These are phyloP conservation scores for Mucor piriformis DNA, from an alignment of 371 early-diverging fungal genomes.

Conservation along the genomic window DNA sequence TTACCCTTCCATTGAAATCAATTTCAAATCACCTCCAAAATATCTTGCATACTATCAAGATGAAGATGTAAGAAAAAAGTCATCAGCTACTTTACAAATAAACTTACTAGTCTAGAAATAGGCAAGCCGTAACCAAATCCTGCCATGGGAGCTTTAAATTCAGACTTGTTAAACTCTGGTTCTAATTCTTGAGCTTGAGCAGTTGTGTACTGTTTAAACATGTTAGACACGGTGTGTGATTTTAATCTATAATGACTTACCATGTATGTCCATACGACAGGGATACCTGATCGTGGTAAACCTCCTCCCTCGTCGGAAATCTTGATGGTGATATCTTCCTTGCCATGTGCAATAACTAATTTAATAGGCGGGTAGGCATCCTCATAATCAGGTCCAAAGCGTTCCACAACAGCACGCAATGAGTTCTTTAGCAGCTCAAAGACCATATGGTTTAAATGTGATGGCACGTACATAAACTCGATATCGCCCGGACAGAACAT, in stretches of 20 bases:
- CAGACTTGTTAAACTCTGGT: conserved; percentile 80
- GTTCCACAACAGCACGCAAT: conserved; percentile 94
- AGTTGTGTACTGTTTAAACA: conserved; percentile 77
- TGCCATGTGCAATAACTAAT: conserved; percentile 92
- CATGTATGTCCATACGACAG: conserved; percentile 96
- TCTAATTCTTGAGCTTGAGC: conserved; percentile 88
- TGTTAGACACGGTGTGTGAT: too few species aligned
- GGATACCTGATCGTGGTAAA: conserved; percentile 89
- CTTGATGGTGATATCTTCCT: conserved; percentile 97
- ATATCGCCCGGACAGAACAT: conserved; percentile 82
- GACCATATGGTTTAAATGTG: conserved; percentile 97
- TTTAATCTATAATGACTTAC: conserved; percentile 23
- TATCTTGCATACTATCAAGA: conserved; percentile 79
- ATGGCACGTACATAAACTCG: conserved; percentile 96
- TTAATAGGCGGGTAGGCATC: conserved; percentile 92
- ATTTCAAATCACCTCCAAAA: conserved; percentile 94
- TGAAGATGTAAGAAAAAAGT: not conserved
- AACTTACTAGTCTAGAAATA: conserved; percentile 43
- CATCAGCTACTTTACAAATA: too few species aligned
- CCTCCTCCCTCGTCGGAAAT: conserved; percentile 98
- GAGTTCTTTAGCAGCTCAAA: conserved; percentile 97
- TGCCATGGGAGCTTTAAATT: conserved; percentile 96
- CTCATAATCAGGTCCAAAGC: conserved; percentile 81
- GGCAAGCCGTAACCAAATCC: conserved; percentile 98
- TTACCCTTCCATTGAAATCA: conserved; percentile 97